Evolutionary conservation across 1,284 basidiomycete genomes (phyloP), one percentile per base, ranked within the genome.

Genomic region (Moesziomyces sp.): DNA sequence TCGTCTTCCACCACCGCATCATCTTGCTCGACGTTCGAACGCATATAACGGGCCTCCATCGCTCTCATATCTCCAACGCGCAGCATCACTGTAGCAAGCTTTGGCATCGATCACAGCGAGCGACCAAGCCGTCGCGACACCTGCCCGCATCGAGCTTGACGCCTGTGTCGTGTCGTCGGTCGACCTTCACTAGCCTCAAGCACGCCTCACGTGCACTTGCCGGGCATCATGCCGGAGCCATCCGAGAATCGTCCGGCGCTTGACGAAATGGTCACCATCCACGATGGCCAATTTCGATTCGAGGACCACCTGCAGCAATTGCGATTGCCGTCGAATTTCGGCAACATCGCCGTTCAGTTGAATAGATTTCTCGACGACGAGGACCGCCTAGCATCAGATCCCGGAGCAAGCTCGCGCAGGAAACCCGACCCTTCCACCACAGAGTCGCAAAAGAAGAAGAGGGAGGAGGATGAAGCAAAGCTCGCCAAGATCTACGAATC

Each of bases 381-480:
- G 23, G 23, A 33, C 35, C 56, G 46, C 48, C 33, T 18, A 3
- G 52, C 49, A 2, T 24, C 52, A 18, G 45, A 50, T 19, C 13
- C 52, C 35, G 40, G 46, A 28, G 24, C 58, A 14, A 10, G 58
- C 8, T 43, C 44, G 1, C 67, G 68, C 23, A 14, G 18, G 28
- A 64, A 60, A 38, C 26, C 56, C 21, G 68, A 71, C 24, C 21
- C 52, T 16, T 30, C 58, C 35, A 46, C 56, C 33, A 46, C 42
- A 35, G 70, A 73, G 19, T 47, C 64, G 6, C 64, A 57, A 23
- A 73, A 64, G 55, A 67, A 60, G 57, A 67, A 61, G 43, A 61
- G 93, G 80, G 92, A 92, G 81, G 91, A 81, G 49, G 74, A 81
- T 33, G 82, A 81, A 61, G 74, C 71, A 19, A 63, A 72, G 56